Conservation (phyloP, 192 early-diverging fungal species). For the Podila epicladia region DNA sequence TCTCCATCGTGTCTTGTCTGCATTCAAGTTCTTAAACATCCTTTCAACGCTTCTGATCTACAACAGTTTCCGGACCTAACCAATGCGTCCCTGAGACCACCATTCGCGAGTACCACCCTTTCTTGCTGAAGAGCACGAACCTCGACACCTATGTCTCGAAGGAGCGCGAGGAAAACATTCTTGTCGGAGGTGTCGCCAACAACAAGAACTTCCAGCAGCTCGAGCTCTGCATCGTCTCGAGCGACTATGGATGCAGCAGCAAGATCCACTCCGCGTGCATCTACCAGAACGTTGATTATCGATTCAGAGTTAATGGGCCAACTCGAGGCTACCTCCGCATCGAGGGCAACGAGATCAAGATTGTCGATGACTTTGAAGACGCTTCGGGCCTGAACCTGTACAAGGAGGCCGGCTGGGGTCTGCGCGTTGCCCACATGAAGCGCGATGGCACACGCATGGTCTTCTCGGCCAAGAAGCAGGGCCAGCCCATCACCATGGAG, state of each 20-base stretch:
- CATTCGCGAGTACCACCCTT: slow-evolving; percentile 1
- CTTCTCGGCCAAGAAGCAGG: slow-evolving; percentile 1
- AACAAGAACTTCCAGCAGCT: slow-evolving; percentile 5
- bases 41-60: neutral
- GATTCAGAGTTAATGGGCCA: neutral
- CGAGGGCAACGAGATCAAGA: neutral
- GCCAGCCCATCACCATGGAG: slow-evolving; percentile 3
- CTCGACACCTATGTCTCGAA: neutral
- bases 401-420: slow-evolving; percentile 24
- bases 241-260: neutral
- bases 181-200: neutral
- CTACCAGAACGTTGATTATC: neutral
- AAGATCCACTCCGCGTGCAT: neutral
- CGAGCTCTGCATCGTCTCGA: neutral
- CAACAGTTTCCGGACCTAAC: neutral
- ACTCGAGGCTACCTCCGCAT: neutral
- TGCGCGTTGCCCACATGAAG: slow-evolving; percentile 4
- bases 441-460: neutral
- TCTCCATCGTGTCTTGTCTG: neutral
- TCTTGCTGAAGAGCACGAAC: slow-evolving; percentile 3
- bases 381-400: neutral
- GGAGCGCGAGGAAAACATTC: neutral
- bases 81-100: neutral
- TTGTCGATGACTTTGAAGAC: neutral
- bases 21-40: neutral